phyloP scores from a whole-genome alignment of 1,284 basidiomycete genomes.

The Peniophora sp. region DNA sequence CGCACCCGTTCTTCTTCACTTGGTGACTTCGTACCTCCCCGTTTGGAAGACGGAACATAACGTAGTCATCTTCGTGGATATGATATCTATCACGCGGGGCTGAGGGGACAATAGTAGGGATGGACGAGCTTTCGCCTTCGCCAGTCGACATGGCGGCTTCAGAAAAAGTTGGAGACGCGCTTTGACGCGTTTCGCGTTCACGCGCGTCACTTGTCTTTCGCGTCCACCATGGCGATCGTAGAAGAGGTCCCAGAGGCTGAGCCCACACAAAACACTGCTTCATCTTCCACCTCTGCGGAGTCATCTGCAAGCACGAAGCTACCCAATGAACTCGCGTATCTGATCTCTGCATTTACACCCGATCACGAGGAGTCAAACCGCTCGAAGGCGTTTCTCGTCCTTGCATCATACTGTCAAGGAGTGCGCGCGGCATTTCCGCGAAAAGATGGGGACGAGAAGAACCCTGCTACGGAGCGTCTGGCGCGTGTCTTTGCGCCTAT shows the following conservation, averaged over 20 bases:
- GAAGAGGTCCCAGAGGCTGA: constrained; percentile 6
- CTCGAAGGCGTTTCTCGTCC: constrained; percentile 59
- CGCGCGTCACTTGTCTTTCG: not conserved
- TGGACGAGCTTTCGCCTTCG: not conserved
- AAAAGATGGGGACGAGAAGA: constrained; percentile 26
- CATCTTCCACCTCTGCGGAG: not conserved
- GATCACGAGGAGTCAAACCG: constrained; percentile 33
- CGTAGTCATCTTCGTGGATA: constrained; percentile 54
- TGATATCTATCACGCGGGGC: not conserved
- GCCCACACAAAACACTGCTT: constrained; percentile 10
- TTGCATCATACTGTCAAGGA: constrained; percentile 59
- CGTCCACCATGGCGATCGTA: not conserved
- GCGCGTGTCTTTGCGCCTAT: constrained; percentile 38
- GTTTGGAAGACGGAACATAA: constrained; percentile 62
- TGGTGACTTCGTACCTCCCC: constrained; percentile 63
- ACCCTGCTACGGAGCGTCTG: constrained; percentile 40
- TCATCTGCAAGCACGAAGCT: constrained; percentile 17
- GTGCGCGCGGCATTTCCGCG: constrained; percentile 29
- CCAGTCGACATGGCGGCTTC: no score
- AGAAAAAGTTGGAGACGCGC: no score
- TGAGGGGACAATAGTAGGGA: not conserved
- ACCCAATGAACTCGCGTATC: constrained; percentile 46
- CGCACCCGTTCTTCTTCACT: constrained; percentile 60
- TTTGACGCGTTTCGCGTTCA: no score
- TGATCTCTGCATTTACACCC: constrained; percentile 51